Conservation (phyloP, 768 basidiomycete genomes). For the Collybia sordida region DNA sequence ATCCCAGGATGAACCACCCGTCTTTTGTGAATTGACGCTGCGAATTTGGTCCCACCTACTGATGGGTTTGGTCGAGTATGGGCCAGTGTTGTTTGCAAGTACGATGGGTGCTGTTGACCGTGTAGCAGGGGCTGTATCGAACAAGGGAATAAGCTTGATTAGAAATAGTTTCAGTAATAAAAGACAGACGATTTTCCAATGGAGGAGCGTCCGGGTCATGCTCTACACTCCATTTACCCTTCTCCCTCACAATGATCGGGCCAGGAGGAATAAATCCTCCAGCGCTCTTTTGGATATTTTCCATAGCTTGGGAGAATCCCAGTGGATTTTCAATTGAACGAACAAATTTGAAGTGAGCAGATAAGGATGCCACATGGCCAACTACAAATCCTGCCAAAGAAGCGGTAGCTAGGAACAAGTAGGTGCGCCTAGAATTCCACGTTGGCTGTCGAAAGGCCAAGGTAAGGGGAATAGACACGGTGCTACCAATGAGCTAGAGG, state of each 20-base stretch:
- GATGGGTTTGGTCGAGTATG: slow-evolving; percentile 14
- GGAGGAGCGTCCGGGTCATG: slow-evolving; percentile 8
- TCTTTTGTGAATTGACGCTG: slow-evolving; percentile 42
- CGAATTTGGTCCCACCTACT: slow-evolving; percentile 72
- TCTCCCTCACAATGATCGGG: slow-evolving; percentile 26
- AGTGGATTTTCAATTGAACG: slow-evolving; percentile 37
- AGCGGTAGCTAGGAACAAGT: slow-evolving; percentile 16
- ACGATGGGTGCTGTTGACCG: not conserved
- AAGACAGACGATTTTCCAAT: not conserved
- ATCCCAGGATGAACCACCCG: slow-evolving; percentile 64
- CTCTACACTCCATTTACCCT: slow-evolving; percentile 13
- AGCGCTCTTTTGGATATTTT: slow-evolving; percentile 45
- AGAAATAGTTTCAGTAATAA: no score
- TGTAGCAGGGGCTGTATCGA: slow-evolving; percentile 6
- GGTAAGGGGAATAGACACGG: slow-evolving; percentile 12
- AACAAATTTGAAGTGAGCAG: slow-evolving; percentile 35
- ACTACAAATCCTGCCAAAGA: slow-evolving; percentile 28
- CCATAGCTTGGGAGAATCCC: slow-evolving; percentile 38
- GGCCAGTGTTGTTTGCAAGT: slow-evolving; percentile 1
- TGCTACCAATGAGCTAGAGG: slow-evolving; percentile 11
- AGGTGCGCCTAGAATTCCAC: slow-evolving; percentile 17
- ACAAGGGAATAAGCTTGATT: no score
- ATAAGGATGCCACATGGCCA: slow-evolving; percentile 26
- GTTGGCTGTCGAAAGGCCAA: slow-evolving; percentile 21
- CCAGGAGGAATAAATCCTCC: slow-evolving; percentile 24